These are phyloP conservation scores for Telopea speciosissima DNA, from an alignment of 177 flowering plant species.

Conservation along the genomic window DNA sequence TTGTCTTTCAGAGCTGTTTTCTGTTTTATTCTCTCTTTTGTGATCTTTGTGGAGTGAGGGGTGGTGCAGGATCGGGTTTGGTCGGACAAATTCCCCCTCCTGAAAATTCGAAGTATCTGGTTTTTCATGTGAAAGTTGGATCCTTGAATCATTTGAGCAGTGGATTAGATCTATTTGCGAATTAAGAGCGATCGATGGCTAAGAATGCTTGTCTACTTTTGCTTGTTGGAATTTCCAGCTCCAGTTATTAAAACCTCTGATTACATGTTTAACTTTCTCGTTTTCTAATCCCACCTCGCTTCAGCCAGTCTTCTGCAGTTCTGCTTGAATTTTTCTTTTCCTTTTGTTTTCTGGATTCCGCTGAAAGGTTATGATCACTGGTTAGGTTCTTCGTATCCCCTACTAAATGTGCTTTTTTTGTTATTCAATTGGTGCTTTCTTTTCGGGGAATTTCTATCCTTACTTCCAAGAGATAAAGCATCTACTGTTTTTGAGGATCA, in stretches of 20 bases:
- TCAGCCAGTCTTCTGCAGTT: background rate
- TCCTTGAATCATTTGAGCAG: background rate
- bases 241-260: background rate
- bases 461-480: background rate
- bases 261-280: background rate
- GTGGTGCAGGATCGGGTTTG: background rate
- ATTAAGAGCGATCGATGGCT: background rate
- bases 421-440: background rate
- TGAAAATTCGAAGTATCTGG: too few species aligned
- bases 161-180: background rate
- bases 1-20: conserved; percentile 12
- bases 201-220: background rate
- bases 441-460: background rate
- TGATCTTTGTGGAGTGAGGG: background rate
- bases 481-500: background rate
- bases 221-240: background rate
- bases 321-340: background rate
- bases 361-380: background rate
- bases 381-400: background rate
- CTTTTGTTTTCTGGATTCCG: background rate
- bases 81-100: background rate
- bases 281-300: background rate
- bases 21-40: background rate
- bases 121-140: background rate
- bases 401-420: background rate